Evolutionary conservation across 371 early-diverging fungal species (phyloP), one percentile per base, ranked within the genome.

Genomic region (Circinella minor): DNA sequence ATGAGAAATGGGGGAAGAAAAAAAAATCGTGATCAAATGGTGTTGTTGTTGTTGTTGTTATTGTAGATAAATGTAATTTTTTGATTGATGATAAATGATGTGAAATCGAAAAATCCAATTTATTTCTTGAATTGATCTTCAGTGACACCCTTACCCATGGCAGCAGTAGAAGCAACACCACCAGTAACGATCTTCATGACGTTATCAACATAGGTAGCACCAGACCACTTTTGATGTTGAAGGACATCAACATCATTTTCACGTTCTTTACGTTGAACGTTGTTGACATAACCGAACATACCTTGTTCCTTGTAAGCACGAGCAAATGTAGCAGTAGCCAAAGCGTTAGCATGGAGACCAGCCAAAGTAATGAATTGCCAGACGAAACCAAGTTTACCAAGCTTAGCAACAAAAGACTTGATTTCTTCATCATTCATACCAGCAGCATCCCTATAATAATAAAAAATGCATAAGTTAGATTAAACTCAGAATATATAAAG

Each of bases 361-460:
- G 93, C 99, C 36, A 98, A 86, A 18, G 99, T 99, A 77, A 98
- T 98, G 85, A 99, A 99, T 82, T 99, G 98, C 98, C 98, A 99
- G 49, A 87, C 89, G 81, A 98, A 98, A 36, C 98, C 98, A n/a
- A 98, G 90, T 76, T 88, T 87, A 67, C 94, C 97, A 43, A 99
- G 86, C 67, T 92, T 90, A 20, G 74, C 75, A 68, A 97, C 91
- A 77, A 90, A 99, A 65, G 86, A 78, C 47, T 89, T 84, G 86
- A 99, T 97, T 75, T 97, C 91, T 18, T 90, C 76, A 80, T 98
- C 98, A 55, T 82, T 91, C 91, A 98, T 87, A 67, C 98, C 98
- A 38, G 99, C 96, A 49, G 96, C 93, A 80, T 92, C 84, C 81
- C 83, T 83, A 13, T 15, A 59, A 14, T 36, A 36, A 36, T 55